Evolutionary conservation across 2,329 filamentous ascomycete species (phyloP), one percentile per base, ranked within the genome.

Genomic region (Mollisia scopiformis): DNA sequence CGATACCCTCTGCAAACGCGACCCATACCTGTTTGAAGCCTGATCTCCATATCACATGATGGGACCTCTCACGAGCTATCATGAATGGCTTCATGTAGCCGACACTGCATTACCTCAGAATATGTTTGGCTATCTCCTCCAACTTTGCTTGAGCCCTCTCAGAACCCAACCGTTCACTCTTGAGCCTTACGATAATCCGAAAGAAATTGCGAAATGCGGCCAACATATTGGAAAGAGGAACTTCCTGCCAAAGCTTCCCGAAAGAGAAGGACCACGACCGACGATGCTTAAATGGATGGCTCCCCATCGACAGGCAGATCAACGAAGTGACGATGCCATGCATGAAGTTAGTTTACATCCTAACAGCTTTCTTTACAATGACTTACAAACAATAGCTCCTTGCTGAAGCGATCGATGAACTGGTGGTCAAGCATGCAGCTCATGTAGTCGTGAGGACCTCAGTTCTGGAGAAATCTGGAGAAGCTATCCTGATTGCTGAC

Each of bases 21-120:
- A n/a, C n/a, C n/a, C n/a, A n/a, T n/a, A n/a, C n/a, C n/a, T n/a
- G n/a, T n/a, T n/a, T n/a, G n/a, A n/a, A n/a, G n/a, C n/a, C n/a
- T n/a, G n/a, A n/a, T n/a, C n/a, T n/a, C 35, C 7, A 14, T 35
- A 14, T 13, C 16, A 16, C 30, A 39, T 28, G 14, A 46, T 61
- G 47, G 37, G 37, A 11, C 57, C 63, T 52, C 49, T 63, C 41
- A 46, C 62, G 27, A 62, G 67, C 33, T 69, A 70, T 50, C 61
- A 64, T 19, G 61, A 53, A 25, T 70, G 68, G 68, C 60, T 67
- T 31, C 61, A 64, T 19, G 60, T 68, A 10, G 66, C 65, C 19
- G 66, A 69, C 46, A 65, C 60, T 28, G 66, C 67, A 13, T 62
- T 69, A 2, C 68, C 67, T 10, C 58, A 55, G 28, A 70, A 70